Evolutionary conservation across 2,329 filamentous ascomycete species (phyloP).

Genomic region (Ophiobolus disseminans): DNA sequence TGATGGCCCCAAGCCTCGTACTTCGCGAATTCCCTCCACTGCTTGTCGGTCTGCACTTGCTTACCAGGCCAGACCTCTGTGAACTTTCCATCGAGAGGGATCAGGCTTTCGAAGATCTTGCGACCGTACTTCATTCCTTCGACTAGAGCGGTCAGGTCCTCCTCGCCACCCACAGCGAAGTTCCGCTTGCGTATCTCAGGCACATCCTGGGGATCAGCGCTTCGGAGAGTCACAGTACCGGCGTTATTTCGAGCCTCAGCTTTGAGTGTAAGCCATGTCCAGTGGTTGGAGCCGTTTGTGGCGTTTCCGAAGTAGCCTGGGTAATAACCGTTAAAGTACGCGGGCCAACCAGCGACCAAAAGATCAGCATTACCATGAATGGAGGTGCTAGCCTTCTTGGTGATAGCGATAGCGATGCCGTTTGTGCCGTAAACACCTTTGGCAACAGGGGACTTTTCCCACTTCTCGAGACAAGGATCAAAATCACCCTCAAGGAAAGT

Average conservation of each 20-base stretch:
- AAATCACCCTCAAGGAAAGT: constrained; percentile 42
- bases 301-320: constrained; percentile 59
- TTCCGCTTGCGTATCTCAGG: constrained; percentile 59
- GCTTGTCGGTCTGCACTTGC: constrained; percentile 51
- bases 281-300: constrained; percentile 53
- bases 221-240: constrained; percentile 67
- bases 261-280: constrained; percentile 63
- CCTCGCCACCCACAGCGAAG: constrained; percentile 23
- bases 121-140: constrained; percentile 64
- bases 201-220: constrained; percentile 66
- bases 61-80: constrained; percentile 58
- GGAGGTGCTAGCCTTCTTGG: constrained; percentile 46
- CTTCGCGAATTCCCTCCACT: constrained; percentile 48
- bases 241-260: constrained; percentile 66
- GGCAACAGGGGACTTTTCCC: constrained; percentile 44
- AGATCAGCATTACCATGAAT: constrained; percentile 58
- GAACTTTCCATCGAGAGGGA: constrained; percentile 55
- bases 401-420: constrained; percentile 60
- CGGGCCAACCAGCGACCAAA: constrained; percentile 62
- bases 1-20: constrained; percentile 58
- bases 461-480: constrained; percentile 57
- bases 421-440: constrained; percentile 59
- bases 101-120: constrained; percentile 46
- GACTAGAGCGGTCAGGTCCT: constrained; percentile 60
- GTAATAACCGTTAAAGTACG: constrained; percentile 62